These are phyloP conservation scores for Thalassiosira exigua DNA, from an alignment of 352 stramenopile species.

Conservation along the genomic window DNA sequence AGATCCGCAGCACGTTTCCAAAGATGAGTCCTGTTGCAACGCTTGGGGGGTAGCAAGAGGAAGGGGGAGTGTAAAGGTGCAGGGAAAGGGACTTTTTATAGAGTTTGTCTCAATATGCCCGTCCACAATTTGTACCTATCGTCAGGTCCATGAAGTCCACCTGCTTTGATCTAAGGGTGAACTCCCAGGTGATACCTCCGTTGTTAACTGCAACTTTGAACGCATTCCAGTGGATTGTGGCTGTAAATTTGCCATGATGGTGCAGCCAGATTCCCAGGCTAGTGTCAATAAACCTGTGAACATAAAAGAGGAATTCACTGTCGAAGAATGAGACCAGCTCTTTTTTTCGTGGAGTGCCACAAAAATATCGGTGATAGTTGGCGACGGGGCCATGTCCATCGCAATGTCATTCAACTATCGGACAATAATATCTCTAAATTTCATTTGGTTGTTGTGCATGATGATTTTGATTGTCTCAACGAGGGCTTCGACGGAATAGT, in stretches of 20 bases:
- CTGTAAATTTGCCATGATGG: not conserved
- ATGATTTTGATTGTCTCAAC: conserved; percentile 27
- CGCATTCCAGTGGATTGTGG: conserved; percentile 2
- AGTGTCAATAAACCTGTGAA: conserved; percentile 19
- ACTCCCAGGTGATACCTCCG: conserved; percentile 30
- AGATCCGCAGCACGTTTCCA: conserved; percentile 28
- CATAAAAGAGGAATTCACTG: not conserved
- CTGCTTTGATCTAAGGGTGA: not conserved
- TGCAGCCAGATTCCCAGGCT: conserved; percentile 27
- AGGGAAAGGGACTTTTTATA: conserved; percentile 46
- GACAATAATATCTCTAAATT: conserved; percentile 19
- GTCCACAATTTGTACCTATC: not conserved
- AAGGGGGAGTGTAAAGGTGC: conserved; percentile 47
- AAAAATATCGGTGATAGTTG: conserved; percentile 17
- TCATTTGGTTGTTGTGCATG: conserved; percentile 34
- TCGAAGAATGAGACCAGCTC: not conserved
- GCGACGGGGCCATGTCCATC: conserved; percentile 29
- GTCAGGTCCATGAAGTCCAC: conserved; percentile 43
- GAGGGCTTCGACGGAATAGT: conserved; percentile 1
- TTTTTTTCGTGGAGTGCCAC: conserved; percentile 10
- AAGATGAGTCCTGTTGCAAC: conserved; percentile 28
- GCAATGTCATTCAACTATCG: conserved; percentile 6
- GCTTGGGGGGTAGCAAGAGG: conserved; percentile 43
- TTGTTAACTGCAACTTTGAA: conserved; percentile 24
- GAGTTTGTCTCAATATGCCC: conserved; percentile 1